Percentiles rank a stretch among this genome's conserved stretches.
Conservation (phyloP, 345 rosid species). For the Erucastrum elatum region DNA sequence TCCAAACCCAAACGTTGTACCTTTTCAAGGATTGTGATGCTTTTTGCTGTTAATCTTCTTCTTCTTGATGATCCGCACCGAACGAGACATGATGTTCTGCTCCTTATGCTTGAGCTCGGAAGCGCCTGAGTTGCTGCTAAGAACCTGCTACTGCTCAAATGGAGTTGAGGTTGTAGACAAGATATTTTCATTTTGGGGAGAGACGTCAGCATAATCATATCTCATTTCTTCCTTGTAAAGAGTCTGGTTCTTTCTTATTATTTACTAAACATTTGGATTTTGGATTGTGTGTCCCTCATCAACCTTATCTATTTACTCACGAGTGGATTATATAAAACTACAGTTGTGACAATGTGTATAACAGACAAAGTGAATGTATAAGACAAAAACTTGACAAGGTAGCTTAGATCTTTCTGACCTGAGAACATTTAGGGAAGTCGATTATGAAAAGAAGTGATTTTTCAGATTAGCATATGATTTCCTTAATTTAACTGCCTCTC, state of each 20-base stretch:
- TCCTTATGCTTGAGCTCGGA: too few species aligned
- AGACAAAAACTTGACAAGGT: background rate
- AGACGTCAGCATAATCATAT: slow-evolving; percentile 7
- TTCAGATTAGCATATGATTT: too few species aligned
- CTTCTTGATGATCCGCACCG: too few species aligned
- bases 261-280: background rate
- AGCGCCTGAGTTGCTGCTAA: too few species aligned
- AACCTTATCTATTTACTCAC: slow-evolving; percentile 24
- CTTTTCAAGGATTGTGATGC: too few species aligned
- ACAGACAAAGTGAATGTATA: slow-evolving; percentile 4
- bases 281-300: slow-evolving; percentile 33
- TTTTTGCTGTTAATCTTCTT: too few species aligned
- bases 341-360: slow-evolving; percentile 9
- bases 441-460: too few species aligned
- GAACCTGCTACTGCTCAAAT: too few species aligned
- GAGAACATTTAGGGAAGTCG: too few species aligned
- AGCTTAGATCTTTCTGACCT: background rate
- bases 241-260: slow-evolving; percentile 20
- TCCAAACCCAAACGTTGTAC: too few species aligned
- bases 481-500: too few species aligned
- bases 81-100: too few species aligned
- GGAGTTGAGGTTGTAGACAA: slow-evolving; percentile 19
- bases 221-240: background rate
- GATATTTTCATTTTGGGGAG: slow-evolving; percentile 28
- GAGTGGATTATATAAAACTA: slow-evolving; percentile 7